These are phyloP conservation scores for Exophiala sp. DNA, from an alignment of 2,329 filamentous ascomycete genomes.

Conservation along the genomic window DNA sequence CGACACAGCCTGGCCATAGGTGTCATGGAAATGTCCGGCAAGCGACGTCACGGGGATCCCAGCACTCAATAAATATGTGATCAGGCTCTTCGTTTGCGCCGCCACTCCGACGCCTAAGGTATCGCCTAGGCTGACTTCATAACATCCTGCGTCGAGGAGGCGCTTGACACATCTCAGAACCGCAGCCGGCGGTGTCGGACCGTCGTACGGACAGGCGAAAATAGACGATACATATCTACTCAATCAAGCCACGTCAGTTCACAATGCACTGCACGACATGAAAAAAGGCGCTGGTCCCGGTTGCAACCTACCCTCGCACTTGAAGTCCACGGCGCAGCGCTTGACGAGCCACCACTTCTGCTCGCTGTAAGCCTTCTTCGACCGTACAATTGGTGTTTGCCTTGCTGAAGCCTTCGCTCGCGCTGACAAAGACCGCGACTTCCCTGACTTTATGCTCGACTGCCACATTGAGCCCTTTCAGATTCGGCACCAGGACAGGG, in stretches of 20 bases:
- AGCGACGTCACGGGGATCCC: constrained; percentile 65
- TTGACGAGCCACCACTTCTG: constrained; percentile 31
- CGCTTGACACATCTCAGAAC: constrained; percentile 48
- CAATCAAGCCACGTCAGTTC: no score
- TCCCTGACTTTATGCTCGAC: constrained; percentile 37
- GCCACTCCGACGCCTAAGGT: constrained; percentile 82
- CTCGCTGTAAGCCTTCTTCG: constrained; percentile 35
- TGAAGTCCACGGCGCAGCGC: constrained; percentile 31
- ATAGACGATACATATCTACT: constrained; percentile 35
- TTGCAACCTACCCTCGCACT: constrained; percentile 31
- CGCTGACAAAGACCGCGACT: constrained; percentile 40
- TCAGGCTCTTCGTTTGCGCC: constrained; percentile 31
- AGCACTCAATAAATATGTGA: constrained; percentile 32
- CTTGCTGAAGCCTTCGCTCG: constrained; percentile 40
- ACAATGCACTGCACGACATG: no score
- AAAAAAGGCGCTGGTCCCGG: no score
- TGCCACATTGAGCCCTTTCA: constrained; percentile 52
- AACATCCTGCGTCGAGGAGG: constrained; percentile 77
- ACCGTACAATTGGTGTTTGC: constrained; percentile 41
- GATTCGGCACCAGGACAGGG: constrained; percentile 40
- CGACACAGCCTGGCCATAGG: constrained; percentile 77
- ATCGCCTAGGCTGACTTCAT: constrained; percentile 84
- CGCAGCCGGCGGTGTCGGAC: constrained; percentile 47
- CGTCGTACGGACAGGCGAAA: constrained; percentile 46
- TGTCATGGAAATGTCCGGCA: constrained; percentile 84